Conservation (phyloP, 495 filamentous ascomycete species). For the Cairneyella variabilis region DNA sequence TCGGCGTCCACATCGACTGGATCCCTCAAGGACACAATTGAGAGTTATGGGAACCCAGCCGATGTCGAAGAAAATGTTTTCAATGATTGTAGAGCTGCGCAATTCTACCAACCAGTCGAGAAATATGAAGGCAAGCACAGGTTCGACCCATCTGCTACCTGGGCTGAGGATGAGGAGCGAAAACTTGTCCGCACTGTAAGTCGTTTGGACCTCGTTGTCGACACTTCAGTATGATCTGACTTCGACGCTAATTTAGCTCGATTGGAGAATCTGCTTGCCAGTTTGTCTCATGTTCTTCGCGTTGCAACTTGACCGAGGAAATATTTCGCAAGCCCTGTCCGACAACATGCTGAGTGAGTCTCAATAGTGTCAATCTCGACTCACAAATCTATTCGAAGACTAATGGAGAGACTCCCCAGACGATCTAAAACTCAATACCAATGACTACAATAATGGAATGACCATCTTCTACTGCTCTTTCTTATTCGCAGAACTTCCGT, state of each 20-base stretch:
- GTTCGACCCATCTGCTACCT: conserved; percentile 48
- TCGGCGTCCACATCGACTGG: neutral
- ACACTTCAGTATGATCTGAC: conserved; percentile 42
- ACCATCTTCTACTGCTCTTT: neutral
- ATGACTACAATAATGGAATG: conserved; percentile 37
- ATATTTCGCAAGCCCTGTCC: conserved; percentile 50
- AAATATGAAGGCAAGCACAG: conserved; percentile 47
- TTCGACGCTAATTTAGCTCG: conserved; percentile 56
- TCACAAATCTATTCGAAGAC: conserved; percentile 25
- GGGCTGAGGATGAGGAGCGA: conserved; percentile 52
- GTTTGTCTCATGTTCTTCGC: conserved; percentile 48
- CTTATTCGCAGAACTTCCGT: conserved; percentile 30
- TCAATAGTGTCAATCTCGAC: neutral
- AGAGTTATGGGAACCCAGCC: neutral
- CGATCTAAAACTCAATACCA: conserved; percentile 48
- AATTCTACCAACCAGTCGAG: conserved; percentile 55
- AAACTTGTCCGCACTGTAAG: conserved; percentile 38
- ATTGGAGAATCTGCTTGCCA: conserved; percentile 33
- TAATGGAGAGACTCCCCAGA: conserved; percentile 51
- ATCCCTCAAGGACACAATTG: neutral
- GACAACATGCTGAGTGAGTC: conserved; percentile 43
- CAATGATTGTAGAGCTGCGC: conserved; percentile 33
- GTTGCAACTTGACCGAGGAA: conserved; percentile 54
- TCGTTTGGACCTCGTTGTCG: conserved; percentile 39
- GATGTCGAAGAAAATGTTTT: conserved; percentile 24